These are phyloP conservation scores for Diphasiastrum complanatum DNA, from an alignment of 83 land plant species.

Conservation along the genomic window DNA sequence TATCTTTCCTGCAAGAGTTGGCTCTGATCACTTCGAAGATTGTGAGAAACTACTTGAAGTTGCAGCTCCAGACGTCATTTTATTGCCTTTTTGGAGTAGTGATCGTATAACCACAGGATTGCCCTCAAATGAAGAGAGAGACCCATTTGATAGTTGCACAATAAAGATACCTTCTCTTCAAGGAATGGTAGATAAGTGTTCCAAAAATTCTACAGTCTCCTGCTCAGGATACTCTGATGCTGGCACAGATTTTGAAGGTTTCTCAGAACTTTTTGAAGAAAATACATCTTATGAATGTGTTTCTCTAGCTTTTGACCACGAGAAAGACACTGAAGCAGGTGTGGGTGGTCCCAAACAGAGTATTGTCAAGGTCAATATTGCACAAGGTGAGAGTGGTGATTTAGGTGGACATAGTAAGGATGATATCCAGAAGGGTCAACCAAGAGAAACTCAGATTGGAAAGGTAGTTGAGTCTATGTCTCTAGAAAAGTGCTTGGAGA, in stretches of 20 bases:
- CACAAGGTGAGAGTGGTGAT: constrained; percentile 19
- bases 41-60: no score
- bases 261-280: constrained; percentile 23
- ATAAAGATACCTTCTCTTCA: no score
- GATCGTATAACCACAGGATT: no score
- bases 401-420: constrained; percentile 35
- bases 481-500: constrained; percentile 62
- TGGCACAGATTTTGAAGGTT: constrained; percentile 16
- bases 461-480: constrained; percentile 44
- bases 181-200: no score
- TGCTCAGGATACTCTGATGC: neutral
- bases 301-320: neutral
- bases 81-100: no score
- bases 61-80: no score
- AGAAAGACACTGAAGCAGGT: neutral
- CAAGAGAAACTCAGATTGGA: no score
- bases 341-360: neutral
- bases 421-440: no score
- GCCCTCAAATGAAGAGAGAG: no score
- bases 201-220: neutral
- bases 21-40: no score
- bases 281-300: neutral
- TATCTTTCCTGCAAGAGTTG: no score
- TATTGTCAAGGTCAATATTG: neutral
- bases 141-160: no score